phyloP scores from a whole-genome alignment of 2,329 filamentous ascomycete genomes.

The Ceratocystis alfenasii region DNA sequence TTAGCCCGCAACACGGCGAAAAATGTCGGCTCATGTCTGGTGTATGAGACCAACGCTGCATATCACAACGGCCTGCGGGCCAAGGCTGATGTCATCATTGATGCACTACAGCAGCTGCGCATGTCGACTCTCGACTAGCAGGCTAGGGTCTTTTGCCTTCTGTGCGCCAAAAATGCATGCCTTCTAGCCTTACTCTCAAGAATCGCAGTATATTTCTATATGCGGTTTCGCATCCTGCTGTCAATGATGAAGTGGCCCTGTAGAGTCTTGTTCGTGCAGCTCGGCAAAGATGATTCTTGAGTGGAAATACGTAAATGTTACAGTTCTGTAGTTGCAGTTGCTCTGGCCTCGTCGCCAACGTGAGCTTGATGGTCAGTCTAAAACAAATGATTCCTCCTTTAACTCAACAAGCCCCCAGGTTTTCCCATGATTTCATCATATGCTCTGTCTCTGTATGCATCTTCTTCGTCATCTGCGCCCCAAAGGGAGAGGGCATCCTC shows the following conservation, averaged over 20 bases:
- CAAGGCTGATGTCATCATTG: constrained; percentile 56
- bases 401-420: constrained; percentile 19
- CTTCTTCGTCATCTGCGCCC: constrained; percentile 32
- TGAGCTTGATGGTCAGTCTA: not conserved
- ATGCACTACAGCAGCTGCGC: constrained; percentile 46
- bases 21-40: constrained; percentile 63
- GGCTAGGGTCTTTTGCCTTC: not conserved
- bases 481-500: constrained; percentile 50
- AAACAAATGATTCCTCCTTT: not conserved
- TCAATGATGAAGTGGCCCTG: not conserved
- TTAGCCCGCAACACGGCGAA: constrained; percentile 61
- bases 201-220: not conserved
- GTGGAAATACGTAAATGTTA: not conserved
- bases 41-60: constrained; percentile 74
- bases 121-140: constrained; percentile 21
- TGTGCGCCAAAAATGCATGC: not conserved
- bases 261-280: not conserved
- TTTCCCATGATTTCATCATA: constrained; percentile 22
- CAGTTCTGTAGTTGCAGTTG: not conserved
- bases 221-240: not conserved
- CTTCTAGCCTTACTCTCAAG: not conserved
- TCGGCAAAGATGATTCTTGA: not conserved
- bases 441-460: constrained; percentile 21
- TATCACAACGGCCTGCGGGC: constrained; percentile 74
- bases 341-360: not conserved